Evolutionary conservation across 495 filamentous ascomycete species (phyloP), one percentile per base, ranked within the genome.

Genomic region (Penicillium robsamsonii): DNA sequence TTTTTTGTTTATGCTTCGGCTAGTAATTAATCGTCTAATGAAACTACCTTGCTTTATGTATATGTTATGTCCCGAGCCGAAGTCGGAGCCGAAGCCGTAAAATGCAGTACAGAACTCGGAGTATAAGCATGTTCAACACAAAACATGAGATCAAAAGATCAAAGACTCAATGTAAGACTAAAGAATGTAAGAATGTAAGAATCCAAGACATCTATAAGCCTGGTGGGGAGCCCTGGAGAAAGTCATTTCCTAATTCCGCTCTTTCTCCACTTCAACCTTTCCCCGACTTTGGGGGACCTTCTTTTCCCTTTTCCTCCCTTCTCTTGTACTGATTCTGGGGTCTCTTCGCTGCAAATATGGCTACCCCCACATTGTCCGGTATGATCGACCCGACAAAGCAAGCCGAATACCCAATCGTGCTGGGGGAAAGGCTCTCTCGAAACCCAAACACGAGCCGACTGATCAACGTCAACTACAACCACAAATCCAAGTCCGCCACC

Each of bases 301-400:
- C n/a, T 22, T 4, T 17, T 30, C 22, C 30, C 22, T 42, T 24
- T 22, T 22, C 22, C 22, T n/a, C 10, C 15, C 11, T 27, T 20
- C 38, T 45, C 41, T 37, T 20, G 25, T 43, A 22, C 38, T 46
- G 30, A 27, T 22, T 24, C 33, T n/a, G 27, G 38, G 50, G 50
- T 42, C 4, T 29, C 45, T 49, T 24, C 31, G 35, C 33, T 58
- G 54, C 53, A 64, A 41, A 31, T 59, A 74, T 75, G 70, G 71
- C 75, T 50, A 60, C 69, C 60, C 72, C 73, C 59, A 63, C 70
- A 33, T 53, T 75, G 51, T 66, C 74, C 20, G 56, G 68, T 57
- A 70, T 75, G 68, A 70, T 79, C 58, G 76, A 79, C 62, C 76
- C 76, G 43, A 76, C 75, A 46, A 79, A 78, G 59, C 75, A 76